A percentile compares a stretch with the other conserved stretches of the same genome.
Conservation (phyloP, 164 flowering plant genomes). For the Brasenia schreberi region DNA sequence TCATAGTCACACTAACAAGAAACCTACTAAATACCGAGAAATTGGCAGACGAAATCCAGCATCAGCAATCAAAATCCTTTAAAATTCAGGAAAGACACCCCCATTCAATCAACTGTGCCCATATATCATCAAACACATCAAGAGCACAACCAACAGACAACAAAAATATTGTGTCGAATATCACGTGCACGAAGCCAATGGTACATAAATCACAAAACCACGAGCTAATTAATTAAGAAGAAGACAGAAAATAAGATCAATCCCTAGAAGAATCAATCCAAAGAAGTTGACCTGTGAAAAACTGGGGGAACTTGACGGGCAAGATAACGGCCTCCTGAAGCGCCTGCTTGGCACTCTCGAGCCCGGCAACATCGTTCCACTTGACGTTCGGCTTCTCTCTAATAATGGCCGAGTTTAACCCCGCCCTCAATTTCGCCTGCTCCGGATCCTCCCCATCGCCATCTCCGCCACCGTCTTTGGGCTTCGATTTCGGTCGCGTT, state of each 20-base stretch:
- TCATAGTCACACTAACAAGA: too few species aligned
- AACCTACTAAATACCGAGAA: too few species aligned
- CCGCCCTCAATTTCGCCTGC: conserved; percentile 69
- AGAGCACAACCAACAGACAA: too few species aligned
- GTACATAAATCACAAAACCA: background rate
- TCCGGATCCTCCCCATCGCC: conserved; percentile 86
- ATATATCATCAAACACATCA: too few species aligned
- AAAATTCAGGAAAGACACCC: too few species aligned
- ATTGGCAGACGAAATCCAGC: too few species aligned
- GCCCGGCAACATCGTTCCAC: conserved; percentile 97
- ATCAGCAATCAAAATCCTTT: too few species aligned
- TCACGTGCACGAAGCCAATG: too few species aligned
- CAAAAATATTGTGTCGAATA: too few species aligned
- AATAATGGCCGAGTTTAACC: conserved; percentile 76
- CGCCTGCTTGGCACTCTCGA: conserved; percentile 96
- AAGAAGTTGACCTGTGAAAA: conserved; percentile 56
- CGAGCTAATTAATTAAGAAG: background rate
- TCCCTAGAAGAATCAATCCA: background rate
- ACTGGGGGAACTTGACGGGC: conserved; percentile 97
- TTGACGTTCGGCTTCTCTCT: conserved; percentile 94
- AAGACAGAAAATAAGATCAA: background rate
- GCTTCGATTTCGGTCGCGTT: conserved; percentile 64
- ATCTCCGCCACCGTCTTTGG: conserved; percentile 52
- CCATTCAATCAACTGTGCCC: too few species aligned
- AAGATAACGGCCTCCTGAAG: conserved; percentile 95